Base-by-base conservation (phyloP, 2,329 filamentous ascomycete genomes). In the Aureobasidium uvarum region DNA sequence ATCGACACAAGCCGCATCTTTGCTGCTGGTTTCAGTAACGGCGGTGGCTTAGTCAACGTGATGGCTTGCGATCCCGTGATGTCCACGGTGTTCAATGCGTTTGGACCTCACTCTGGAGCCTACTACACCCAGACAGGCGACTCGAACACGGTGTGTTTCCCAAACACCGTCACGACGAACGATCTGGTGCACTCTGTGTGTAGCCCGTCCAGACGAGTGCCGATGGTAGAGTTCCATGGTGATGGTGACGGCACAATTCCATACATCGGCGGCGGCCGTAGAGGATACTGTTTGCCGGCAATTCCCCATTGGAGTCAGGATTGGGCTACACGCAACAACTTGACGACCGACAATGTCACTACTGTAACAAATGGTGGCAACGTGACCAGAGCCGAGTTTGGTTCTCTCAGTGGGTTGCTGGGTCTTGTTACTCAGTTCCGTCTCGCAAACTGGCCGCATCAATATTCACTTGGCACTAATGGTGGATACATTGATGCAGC, bases 11-110 rank as follows among this genome's bases (percentile, higher is more conserved):
- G 71, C 1, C 77, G 77, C 11, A 74, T 83, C 46, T 83, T 81
- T 66, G 77, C 76, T 3, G 74, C 76, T 0, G 81, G 81, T 54
- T 83, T 85, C 68, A 85, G 78, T 69, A 84, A 86, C 52, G 84
- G 83, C 5, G 84, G 81, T 2, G 83, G 79, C 8, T 79, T 81
- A 23, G 77, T 76, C 7, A 78, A 76, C 25, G 70, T 79, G 2
- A 76, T 84, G 11, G 80, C 82, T 6, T 84, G 81, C 70, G 76
- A 81, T 58, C 69, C 76, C 0, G 70, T 69, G 1, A 74, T 78
- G 3, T 79, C 78, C 5, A 71, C 70, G 4, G 73, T 73, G 3
- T 78, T 83, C 51, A 80, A 81, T 14, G 81, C 80, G 0, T 83
- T 83, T 66, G 81, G 79, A 1, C 73, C 78, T 0, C 79, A 80